Evolutionary conservation across 2,329 filamentous ascomycete species (phyloP).

Genomic region (Penicillium sp.): DNA sequence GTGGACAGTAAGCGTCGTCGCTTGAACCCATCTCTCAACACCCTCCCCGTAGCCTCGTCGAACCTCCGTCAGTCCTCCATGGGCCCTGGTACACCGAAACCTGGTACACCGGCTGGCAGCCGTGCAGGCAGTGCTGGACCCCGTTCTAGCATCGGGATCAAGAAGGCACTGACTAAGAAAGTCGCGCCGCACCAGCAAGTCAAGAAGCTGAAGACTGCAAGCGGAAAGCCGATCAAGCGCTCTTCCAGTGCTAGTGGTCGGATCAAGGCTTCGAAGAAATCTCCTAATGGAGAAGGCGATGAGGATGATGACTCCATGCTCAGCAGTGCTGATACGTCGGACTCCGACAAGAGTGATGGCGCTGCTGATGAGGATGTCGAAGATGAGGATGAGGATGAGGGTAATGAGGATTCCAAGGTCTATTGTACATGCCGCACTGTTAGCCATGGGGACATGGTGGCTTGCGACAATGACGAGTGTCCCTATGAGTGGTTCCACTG

Average conservation of each 20-base stretch:
- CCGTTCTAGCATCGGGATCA: constrained; percentile 38
- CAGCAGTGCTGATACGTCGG: constrained; percentile 50
- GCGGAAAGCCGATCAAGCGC: constrained; percentile 42
- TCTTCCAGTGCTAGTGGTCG: constrained; percentile 42
- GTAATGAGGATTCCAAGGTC: constrained; percentile 58
- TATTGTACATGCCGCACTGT: constrained; percentile 67
- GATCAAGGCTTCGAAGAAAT: constrained; percentile 43
- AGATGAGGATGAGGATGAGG: constrained; percentile 51
- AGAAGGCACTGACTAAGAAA: constrained; percentile 53
- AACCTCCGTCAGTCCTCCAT: constrained; percentile 60
- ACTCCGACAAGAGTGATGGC: constrained; percentile 43
- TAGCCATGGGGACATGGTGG: constrained; percentile 66
- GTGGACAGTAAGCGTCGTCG: constrained; percentile 59
- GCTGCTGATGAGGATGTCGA: constrained; percentile 43
- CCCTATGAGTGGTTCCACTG: constrained; percentile 67
- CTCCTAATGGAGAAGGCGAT: constrained; percentile 40
- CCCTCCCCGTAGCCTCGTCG: constrained; percentile 54
- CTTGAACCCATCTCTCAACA: constrained; percentile 52
- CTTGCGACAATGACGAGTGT: constrained; percentile 64
- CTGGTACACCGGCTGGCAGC: constrained; percentile 50
- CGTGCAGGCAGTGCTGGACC: constrained; percentile 62
- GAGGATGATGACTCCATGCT: constrained; percentile 54
- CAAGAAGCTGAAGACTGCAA: constrained; percentile 38
- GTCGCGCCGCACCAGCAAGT: constrained; percentile 55
- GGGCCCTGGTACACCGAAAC: constrained; percentile 63